phyloP scores from a whole-genome alignment of 805 yeast species.

The Lipomyces sp. region DNA sequence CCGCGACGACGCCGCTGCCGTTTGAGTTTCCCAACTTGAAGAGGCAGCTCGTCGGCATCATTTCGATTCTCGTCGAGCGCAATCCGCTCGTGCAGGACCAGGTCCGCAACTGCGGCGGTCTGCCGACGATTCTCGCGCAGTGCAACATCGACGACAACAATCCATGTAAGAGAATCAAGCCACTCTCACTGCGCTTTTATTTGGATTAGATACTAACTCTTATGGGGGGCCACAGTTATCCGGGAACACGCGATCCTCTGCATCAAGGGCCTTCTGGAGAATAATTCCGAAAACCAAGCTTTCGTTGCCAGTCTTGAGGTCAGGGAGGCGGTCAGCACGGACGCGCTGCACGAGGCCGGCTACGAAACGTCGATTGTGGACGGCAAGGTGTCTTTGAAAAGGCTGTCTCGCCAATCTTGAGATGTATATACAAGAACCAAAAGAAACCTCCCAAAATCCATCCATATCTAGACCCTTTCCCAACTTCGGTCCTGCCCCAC shows the following conservation, averaged over 20 bases:
- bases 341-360: slow-evolving; percentile 50
- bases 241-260: slow-evolving; percentile 81
- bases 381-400: slow-evolving; percentile 58
- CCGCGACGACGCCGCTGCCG: neutral
- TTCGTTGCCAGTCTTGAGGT: slow-evolving; percentile 80
- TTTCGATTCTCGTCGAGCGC: slow-evolving; percentile 55
- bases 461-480: too few relatives aligned
- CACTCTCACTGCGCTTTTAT: neutral
- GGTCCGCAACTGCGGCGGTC: slow-evolving; percentile 61
- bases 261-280: slow-evolving; percentile 60
- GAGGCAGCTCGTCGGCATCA: slow-evolving; percentile 60
- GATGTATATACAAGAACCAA: too few relatives aligned
- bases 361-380: slow-evolving; percentile 56
- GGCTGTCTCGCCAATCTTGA: too few relatives aligned
- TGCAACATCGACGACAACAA: slow-evolving; percentile 86
- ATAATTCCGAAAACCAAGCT: slow-evolving; percentile 67
- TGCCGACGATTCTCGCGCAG: slow-evolving; percentile 68
- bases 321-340: slow-evolving; percentile 56
- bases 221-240: slow-evolving; percentile 21
- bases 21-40: slow-evolving; percentile 60
- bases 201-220: too few relatives aligned
- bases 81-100: slow-evolving; percentile 61
- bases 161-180: slow-evolving; percentile 51
- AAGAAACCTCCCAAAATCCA: too few relatives aligned
- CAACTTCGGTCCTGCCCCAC: too few relatives aligned